These are phyloP conservation scores for Pythium angustatum DNA, from an alignment of 352 stramenopile genomes.

Conservation along the genomic window DNA sequence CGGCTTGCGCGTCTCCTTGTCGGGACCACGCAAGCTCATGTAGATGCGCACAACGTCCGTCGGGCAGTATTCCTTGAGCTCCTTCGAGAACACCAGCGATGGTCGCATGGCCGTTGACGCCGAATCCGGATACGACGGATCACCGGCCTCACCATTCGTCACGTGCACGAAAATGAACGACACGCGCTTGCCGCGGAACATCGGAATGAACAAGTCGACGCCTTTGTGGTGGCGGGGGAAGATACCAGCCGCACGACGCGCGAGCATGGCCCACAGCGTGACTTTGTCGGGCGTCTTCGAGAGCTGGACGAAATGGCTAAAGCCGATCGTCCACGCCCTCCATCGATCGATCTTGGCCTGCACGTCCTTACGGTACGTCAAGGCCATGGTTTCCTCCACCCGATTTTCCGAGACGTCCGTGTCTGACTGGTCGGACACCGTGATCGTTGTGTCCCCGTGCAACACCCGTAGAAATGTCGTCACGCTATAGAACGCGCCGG, in stretches of 20 bases:
- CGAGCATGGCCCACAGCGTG: conserved; percentile 35
- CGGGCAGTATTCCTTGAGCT: background rate
- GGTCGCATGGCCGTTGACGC: background rate
- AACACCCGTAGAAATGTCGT: conserved; percentile 8
- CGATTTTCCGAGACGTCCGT: too few relatives aligned
- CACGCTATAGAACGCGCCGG: conserved; percentile 11
- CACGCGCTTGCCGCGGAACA: conserved; percentile 8
- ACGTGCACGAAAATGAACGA: conserved; percentile 18
- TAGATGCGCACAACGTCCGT: background rate
- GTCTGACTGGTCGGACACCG: background rate
- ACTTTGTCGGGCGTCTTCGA: conserved; percentile 14
- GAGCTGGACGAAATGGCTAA: conserved; percentile 38
- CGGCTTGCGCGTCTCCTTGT: background rate
- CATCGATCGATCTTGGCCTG: background rate
- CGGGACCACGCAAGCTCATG: background rate
- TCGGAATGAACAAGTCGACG: conserved; percentile 27
- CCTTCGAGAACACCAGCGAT: background rate
- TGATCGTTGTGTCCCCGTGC: background rate
- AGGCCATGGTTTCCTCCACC: background rate
- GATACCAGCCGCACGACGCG: conserved; percentile 25
- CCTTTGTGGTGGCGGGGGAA: conserved; percentile 9
- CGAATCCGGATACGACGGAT: background rate
- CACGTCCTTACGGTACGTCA: background rate
- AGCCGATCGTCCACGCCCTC: conserved; percentile 28
- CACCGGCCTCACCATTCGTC: background rate